Base-by-base conservation (phyloP, 495 filamentous ascomycete genomes). In the Penicillium daleae region DNA sequence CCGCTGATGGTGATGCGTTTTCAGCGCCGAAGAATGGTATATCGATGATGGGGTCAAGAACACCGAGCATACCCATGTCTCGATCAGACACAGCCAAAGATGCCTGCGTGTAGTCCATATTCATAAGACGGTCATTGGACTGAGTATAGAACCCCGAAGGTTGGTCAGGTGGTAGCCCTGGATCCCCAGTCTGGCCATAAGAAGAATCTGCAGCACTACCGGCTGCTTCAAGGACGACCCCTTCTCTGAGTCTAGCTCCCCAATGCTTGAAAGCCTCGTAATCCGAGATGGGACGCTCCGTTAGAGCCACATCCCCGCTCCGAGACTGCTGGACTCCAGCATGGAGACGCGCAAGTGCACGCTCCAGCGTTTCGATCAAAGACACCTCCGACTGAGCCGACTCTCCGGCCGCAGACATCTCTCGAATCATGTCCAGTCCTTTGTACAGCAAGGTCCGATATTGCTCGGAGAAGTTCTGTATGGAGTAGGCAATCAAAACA, bases 351-450 rank as follows among this genome's bases (percentile, higher is more conserved):
- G 49, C 49, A n/a, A 72, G 64, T 13, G 70, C 71, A 6, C 67
- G 66, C 59, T 78, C 74, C 19, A 78, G 62, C 2, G 73, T 65
- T 49, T 77, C 74, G 8, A 78, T 69, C 19, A 77, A 60, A 0
- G 70, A 69, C 0, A 73, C 72, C 35, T 78, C 76, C 27, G 70
- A 76, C 31, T 66, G 60, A 13, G 76, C 74, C 0, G 74, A 78
- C 19, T 74, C 71, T 3, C 70, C 71, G 13, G 66, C 66, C 6
- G 65, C 66, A n/a, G 73, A 68, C 76, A 78, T 77, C 26, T 71
- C 65, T 40, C 73, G 65, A 32, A 77, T 74, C 65, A 78, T 73
- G 4, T 65, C 64, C 49, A 78, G 31, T 0, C 76, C 76, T 10
- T 61, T 59, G 6, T 56, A 64, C 8, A 78, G 50, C 4, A 63